A percentile compares a stretch with the other conserved stretches of the same genome.
phyloP scores from a whole-genome alignment of 768 basidiomycete genomes.

The Pleurotus giganteus region DNA sequence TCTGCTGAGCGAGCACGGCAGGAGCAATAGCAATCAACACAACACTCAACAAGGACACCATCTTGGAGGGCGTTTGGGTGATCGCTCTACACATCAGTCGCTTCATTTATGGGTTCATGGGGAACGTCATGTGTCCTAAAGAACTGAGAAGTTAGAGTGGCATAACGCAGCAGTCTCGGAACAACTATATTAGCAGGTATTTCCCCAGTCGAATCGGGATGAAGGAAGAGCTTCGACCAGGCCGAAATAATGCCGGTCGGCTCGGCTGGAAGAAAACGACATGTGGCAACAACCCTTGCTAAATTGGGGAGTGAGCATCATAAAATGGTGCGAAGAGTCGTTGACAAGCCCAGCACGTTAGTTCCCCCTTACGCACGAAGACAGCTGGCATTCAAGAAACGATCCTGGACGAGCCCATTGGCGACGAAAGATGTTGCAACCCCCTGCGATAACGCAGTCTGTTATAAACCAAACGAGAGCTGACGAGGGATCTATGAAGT shows the following conservation, averaged over 20 bases:
- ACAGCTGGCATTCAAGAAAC: too few species aligned
- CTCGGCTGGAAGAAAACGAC: too few species aligned
- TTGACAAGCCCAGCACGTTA: too few species aligned
- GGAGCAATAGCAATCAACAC: slow-evolving; percentile 14
- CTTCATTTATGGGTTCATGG: not conserved
- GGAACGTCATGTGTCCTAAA: not conserved
- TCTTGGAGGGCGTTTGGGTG: not conserved
- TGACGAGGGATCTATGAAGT: too few species aligned
- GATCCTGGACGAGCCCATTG: too few species aligned
- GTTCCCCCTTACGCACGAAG: too few species aligned
- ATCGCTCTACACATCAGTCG: not conserved
- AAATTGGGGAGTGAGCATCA: too few species aligned
- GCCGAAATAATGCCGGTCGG: not conserved
- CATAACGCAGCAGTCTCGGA: not conserved
- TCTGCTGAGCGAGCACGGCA: slow-evolving; percentile 16
- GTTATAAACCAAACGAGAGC: too few species aligned
- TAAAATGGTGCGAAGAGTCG: too few species aligned
- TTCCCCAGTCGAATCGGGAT: not conserved
- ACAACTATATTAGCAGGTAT: not conserved
- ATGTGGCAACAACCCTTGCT: too few species aligned
- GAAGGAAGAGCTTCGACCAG: not conserved
- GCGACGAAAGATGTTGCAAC: too few species aligned
- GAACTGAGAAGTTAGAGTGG: not conserved
- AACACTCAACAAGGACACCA: not conserved
- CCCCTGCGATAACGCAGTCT: too few species aligned